Conservation (phyloP, 2,329 filamentous ascomycete genomes). For the Pseudogymnoascus destructans region DNA sequence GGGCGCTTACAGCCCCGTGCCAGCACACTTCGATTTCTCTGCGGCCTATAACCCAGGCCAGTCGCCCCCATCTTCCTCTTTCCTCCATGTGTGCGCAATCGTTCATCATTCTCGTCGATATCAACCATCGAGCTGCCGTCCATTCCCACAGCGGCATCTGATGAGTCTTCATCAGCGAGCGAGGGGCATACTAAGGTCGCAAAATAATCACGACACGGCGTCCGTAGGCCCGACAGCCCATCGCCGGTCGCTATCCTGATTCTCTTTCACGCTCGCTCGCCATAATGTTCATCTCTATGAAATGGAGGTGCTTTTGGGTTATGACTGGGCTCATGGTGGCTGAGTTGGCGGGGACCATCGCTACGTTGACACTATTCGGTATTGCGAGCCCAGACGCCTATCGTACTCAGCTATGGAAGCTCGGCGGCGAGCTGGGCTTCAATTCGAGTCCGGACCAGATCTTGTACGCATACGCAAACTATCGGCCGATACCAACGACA, state of each 20-base stretch:
- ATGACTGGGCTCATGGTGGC: slow-evolving; percentile 44
- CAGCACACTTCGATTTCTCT: neutral
- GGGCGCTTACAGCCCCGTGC: slow-evolving; percentile 6
- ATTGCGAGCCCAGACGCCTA: slow-evolving; percentile 62
- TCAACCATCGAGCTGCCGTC: neutral
- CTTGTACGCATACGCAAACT: slow-evolving; percentile 62
- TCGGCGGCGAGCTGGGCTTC: slow-evolving; percentile 57
- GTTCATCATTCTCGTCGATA: neutral
- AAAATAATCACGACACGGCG: neutral
- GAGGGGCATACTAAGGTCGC: slow-evolving; percentile 3
- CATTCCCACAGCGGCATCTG: slow-evolving; percentile 5
- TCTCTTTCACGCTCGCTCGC: neutral
- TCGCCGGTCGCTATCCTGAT: slow-evolving; percentile 4
- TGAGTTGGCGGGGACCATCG: slow-evolving; percentile 53
- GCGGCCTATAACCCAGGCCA: slow-evolving; percentile 3
- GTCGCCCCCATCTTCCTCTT: neutral
- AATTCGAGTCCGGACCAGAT: slow-evolving; percentile 61
- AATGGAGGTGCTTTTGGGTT: slow-evolving; percentile 36
- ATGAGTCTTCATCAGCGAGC: slow-evolving; percentile 4
- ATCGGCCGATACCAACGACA: slow-evolving; percentile 44
- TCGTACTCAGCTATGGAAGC: slow-evolving; percentile 58
- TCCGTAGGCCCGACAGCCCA: neutral
- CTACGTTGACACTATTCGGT: slow-evolving; percentile 55
- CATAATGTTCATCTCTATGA: slow-evolving; percentile 26
- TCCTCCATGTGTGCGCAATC: neutral